Evolutionary conservation across 2,329 filamentous ascomycete species (phyloP), one percentile per base, ranked within the genome.

Genomic region (Huntiella abstrusa): DNA sequence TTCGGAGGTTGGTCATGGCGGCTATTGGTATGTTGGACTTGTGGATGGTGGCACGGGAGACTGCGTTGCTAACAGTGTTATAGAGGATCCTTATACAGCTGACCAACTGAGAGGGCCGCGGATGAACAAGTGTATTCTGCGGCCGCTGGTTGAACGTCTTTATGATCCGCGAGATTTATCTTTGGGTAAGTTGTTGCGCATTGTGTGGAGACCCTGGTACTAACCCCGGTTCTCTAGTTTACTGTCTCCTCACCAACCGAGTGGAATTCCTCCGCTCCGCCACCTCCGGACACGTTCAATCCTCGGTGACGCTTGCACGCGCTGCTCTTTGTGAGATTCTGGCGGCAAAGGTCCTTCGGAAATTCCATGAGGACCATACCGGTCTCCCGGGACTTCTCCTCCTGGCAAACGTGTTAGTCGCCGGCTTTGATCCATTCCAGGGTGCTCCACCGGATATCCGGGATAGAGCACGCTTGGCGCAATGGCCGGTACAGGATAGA

Each of bases 231-330:
- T 17, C 11, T 4, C 22, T 52, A 74, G 76, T 83, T 0, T 83
- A 82, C 56, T 83, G 78, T 57, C 63, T 84, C 16, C 66, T 84
- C 19, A 77, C 80, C 48, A 83, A 84, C 54, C 68, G 77, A 11
- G 70, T 77, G 46, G 75, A 82, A 51, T 83, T 83, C 55, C 64
- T 81, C 32, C 70, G 75, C 38, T 75, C 82, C 53, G 77, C 81
- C 54, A 46, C 48, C 6, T 65, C 71, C 47, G 71, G 75, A 51
- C 65, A 73, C 37, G 71, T 80, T 50, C 75, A 81, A 53, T 77
- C 82, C 57, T 79, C 75, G 4, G 75, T 83, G 48, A 80, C 79
- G 54, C 64, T 75, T 8, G 80, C 79, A 1, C 69, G 80, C 35
- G 79, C 79, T 1, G 67, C 72, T 33, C 63, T 83, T 5, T 83